Evolutionary conservation across 2,329 filamentous ascomycete species (phyloP).

Genomic region (Neopestalotiopsis sp.): DNA sequence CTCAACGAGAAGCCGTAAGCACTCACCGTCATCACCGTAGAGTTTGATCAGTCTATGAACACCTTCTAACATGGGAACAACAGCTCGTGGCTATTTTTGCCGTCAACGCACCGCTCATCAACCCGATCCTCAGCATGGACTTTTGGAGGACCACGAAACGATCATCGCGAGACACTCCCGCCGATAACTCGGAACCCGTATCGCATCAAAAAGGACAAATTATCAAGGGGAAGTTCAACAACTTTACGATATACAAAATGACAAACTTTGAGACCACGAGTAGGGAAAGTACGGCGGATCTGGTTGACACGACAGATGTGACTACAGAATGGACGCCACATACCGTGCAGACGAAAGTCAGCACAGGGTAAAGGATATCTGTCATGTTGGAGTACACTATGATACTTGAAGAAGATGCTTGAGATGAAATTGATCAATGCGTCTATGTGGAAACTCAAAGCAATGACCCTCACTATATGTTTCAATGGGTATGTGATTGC

Average conservation of each 20-base stretch:
- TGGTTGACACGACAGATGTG: neutral
- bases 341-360: no score
- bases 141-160: neutral
- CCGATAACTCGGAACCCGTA: neutral
- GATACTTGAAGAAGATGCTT: no score
- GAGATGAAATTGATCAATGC: no score
- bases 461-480: no score
- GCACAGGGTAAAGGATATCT: no score
- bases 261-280: neutral
- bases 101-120: neutral
- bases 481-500: no score
- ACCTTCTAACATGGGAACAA: no score
- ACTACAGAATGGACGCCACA: no score
- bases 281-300: neutral
- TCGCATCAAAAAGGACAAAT: neutral
- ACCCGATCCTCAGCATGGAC: neutral
- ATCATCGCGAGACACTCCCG: neutral
- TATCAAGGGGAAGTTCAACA: no score
- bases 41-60: neutral
- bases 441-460: no score
- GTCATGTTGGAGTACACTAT: no score
- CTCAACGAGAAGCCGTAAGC: neutral
- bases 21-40: neutral
- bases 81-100: neutral
- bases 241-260: neutral